Conservation (phyloP, 805 yeast species). For the Metschnikowia amazonensis region DNA sequence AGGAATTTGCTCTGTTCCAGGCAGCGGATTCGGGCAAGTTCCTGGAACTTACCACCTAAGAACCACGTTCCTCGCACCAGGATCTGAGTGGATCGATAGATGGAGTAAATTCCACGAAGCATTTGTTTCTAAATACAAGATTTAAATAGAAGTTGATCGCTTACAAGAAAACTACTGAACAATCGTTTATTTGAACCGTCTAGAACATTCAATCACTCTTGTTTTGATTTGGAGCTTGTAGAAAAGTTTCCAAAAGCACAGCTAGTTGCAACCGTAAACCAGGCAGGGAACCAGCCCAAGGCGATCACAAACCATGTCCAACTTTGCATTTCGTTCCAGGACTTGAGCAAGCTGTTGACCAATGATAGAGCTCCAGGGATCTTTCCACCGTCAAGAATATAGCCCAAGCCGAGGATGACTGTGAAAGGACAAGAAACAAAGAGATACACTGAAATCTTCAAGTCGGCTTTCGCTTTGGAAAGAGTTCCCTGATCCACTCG, state of each 20-base stretch:
- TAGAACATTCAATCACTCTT: not conserved
- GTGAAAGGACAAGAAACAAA: conserved; percentile 51
- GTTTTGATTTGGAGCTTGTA: not conserved
- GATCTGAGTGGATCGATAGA: conserved; percentile 76
- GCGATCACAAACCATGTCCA: conserved; percentile 83
- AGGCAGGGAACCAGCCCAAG: conserved; percentile 79
- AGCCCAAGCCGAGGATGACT: conserved; percentile 24
- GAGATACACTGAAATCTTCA: conserved; percentile 34
- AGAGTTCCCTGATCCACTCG: conserved; percentile 9
- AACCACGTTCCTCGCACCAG: conserved; percentile 96
- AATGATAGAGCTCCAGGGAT: conserved; percentile 37
- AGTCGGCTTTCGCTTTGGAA: conserved; percentile 12
- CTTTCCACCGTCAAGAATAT: conserved; percentile 23
- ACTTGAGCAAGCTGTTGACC: conserved; percentile 50
- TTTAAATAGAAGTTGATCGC: not conserved
- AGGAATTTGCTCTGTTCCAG: conserved; percentile 97
- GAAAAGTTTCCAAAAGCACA: conserved; percentile 30
- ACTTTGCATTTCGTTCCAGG: conserved; percentile 67
- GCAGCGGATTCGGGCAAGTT: conserved; percentile 93
- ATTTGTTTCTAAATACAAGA: conserved; percentile 56
- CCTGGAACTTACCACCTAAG: conserved; percentile 88
- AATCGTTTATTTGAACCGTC: not conserved
- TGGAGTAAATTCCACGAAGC: conserved; percentile 77
- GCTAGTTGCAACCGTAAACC: conserved; percentile 47
- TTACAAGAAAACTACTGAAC: not conserved